phyloP scores from a whole-genome alignment of 495 filamentous ascomycete species.

The Xylaria bambusicola region DNA sequence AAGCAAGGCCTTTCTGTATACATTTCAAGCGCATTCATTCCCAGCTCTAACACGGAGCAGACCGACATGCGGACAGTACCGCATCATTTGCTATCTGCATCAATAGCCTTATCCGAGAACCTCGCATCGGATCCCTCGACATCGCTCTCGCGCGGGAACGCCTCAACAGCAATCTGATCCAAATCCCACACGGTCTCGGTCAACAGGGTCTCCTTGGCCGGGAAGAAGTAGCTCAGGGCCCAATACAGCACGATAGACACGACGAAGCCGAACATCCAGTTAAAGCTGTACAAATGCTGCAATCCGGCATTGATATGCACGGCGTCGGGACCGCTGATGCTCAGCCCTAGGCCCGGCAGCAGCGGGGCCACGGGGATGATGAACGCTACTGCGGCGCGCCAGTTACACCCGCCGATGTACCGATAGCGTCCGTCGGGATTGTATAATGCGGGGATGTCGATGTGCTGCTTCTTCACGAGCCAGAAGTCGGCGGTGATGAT shows the following conservation, averaged over 20 bases:
- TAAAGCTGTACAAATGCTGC: constrained; percentile 48
- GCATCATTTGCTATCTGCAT: too few species aligned
- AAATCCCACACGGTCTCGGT: constrained; percentile 36
- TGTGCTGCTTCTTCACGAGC: constrained; percentile 61
- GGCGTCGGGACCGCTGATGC: constrained; percentile 35
- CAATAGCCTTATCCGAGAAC: too few species aligned
- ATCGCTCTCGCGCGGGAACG: constrained; percentile 19
- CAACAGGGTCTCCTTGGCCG: constrained; percentile 35
- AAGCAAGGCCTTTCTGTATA: too few species aligned
- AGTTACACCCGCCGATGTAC: constrained; percentile 60
- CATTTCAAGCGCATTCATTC: too few species aligned
- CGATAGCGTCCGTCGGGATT: constrained; percentile 57
- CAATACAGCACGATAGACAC: constrained; percentile 43
- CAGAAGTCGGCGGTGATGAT: constrained; percentile 71
- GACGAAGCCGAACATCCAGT: constrained; percentile 54
- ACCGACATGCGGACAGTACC: too few species aligned
- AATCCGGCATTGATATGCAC: constrained; percentile 42
- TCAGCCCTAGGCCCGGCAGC: constrained; percentile 51
- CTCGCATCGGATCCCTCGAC: background rate
- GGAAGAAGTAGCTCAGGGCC: constrained; percentile 32
- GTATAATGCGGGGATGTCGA: constrained; percentile 62
- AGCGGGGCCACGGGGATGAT: constrained; percentile 63
- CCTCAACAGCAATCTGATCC: constrained; percentile 25
- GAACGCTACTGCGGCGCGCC: constrained; percentile 65
- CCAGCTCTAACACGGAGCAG: too few species aligned